Percentiles rank a stretch among this genome's conserved stretches.
Conservation (phyloP, 495 filamentous ascomycete genomes). For the Apodospora peruviana region DNA sequence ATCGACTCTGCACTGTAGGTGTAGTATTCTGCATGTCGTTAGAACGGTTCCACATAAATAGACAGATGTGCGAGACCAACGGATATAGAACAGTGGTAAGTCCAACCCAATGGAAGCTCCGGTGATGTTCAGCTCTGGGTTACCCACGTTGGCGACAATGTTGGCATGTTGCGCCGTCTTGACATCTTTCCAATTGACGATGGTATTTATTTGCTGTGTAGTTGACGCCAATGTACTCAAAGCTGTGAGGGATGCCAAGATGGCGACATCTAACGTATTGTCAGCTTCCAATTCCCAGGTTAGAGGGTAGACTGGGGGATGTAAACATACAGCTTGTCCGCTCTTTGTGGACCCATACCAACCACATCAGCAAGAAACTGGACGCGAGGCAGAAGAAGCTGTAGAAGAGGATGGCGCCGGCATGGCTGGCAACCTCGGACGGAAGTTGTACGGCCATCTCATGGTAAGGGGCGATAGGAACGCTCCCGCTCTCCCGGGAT, state of each 20-base stretch:
- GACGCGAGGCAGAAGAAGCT: constrained; percentile 34
- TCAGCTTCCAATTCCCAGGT: neutral
- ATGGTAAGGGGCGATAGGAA: neutral
- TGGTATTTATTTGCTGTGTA: constrained; percentile 41
- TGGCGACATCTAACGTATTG: constrained; percentile 32
- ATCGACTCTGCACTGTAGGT: constrained; percentile 45
- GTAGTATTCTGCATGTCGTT: constrained; percentile 35
- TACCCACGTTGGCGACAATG: constrained; percentile 24
- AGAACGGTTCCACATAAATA: neutral
- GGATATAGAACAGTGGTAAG: constrained; percentile 42
- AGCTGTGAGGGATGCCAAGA: constrained; percentile 33
- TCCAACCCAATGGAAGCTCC: constrained; percentile 39
- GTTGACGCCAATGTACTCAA: constrained; percentile 37
- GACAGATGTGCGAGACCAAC: constrained; percentile 13
- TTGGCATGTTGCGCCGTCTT: constrained; percentile 38
- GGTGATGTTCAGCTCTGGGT: constrained; percentile 41
- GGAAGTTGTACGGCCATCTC: constrained; percentile 38
- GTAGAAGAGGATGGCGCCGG: constrained; percentile 34
- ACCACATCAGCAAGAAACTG: constrained; percentile 30
- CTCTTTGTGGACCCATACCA: constrained; percentile 40
- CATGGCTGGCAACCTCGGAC: constrained; percentile 29
- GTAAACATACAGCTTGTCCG: constrained; percentile 39
- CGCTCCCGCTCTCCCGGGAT: neutral
- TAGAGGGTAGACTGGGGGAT: neutral
- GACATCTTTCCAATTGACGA: constrained; percentile 33